A percentile compares a stretch with the other conserved stretches of the same genome.
These are phyloP conservation scores for Selaginella tamariscina DNA, from an alignment of 75 land plant genomes.

Conservation along the genomic window DNA sequence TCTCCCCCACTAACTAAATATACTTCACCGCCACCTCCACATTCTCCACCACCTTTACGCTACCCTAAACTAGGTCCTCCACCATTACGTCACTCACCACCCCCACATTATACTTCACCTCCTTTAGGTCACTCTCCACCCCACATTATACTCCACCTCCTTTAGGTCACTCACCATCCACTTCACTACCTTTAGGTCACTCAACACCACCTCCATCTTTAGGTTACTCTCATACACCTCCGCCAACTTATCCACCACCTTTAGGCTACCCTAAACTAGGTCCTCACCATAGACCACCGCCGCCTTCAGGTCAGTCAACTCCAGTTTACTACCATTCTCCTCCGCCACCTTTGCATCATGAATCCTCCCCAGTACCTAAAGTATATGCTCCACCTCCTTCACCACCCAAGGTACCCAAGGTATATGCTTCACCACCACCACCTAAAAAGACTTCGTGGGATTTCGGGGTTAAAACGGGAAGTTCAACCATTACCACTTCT, in stretches of 20 bases:
- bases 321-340: neutral
- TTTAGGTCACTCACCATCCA: no score
- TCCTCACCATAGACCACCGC: no score
- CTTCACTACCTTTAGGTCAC: neutral
- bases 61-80: no score
- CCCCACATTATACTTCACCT: neutral
- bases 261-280: no score
- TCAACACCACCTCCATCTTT: neutral
- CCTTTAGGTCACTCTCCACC: no score
- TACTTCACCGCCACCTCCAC: conserved; percentile 7
- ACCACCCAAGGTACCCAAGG: neutral
- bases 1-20: no score
- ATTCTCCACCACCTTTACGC: no score
- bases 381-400: neutral
- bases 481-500: neutral
- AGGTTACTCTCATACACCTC: no score
- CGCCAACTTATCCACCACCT: no score
- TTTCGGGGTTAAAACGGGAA: neutral
- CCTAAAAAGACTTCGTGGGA: neutral
- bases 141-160: no score
- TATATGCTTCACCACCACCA: neutral
- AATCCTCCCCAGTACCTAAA: neutral
- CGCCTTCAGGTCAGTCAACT: neutral
- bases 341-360: neutral
- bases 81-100: neutral